phyloP scores from a whole-genome alignment of 352 stramenopile species.

The Phytophthora syringae region DNA sequence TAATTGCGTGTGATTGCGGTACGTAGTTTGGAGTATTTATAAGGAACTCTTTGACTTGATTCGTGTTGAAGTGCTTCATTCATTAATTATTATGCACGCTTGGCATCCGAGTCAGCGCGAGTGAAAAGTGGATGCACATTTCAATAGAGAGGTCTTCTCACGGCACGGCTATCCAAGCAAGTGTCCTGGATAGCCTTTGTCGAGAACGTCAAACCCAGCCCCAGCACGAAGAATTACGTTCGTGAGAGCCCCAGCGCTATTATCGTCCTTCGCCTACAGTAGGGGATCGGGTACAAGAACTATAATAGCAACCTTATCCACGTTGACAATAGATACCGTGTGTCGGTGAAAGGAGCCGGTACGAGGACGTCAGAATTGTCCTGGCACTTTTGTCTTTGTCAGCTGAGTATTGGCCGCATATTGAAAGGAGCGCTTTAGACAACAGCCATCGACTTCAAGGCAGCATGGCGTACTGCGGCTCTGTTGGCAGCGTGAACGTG shows the following conservation, averaged over 20 bases:
- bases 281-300: too few relatives aligned
- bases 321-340: too few relatives aligned
- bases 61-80: background rate
- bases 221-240: too few relatives aligned
- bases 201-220: too few relatives aligned
- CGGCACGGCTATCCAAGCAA: background rate
- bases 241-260: too few relatives aligned
- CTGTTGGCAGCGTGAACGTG: slow-evolving; percentile 74
- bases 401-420: too few relatives aligned
- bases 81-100: background rate
- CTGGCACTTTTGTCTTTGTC: background rate
- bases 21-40: slow-evolving; percentile 39
- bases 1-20: slow-evolving; percentile 28
- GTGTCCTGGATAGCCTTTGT: background rate
- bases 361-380: slow-evolving; percentile 18
- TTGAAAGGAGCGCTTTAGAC: slow-evolving; percentile 8
- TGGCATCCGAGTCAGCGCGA: background rate
- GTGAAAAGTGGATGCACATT: background rate
- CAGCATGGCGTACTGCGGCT: slow-evolving; percentile 58
- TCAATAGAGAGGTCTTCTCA: too few relatives aligned
- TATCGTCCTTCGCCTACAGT: too few relatives aligned
- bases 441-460: too few relatives aligned
- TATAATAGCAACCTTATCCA: too few relatives aligned
- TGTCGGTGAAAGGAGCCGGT: too few relatives aligned
- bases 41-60: slow-evolving; percentile 29